Evolutionary conservation across 345 rosid species (phyloP).

Genomic region (Nephelium lappaceum): DNA sequence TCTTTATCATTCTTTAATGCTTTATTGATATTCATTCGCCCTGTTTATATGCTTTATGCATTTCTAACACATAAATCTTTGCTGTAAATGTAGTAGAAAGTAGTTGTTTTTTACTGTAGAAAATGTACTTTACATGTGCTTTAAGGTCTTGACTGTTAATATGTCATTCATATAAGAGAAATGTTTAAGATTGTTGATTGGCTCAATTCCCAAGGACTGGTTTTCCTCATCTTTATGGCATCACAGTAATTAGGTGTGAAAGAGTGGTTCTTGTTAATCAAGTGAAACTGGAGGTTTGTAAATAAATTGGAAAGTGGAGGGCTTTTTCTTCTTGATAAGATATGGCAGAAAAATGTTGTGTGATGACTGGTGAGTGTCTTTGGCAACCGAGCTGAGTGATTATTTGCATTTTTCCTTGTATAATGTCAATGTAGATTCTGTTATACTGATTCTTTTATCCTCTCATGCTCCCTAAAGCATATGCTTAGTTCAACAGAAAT

Average conservation of each 20-base stretch:
- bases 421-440: neutral
- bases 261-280: neutral
- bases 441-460: neutral
- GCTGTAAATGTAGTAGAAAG: neutral
- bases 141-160: neutral
- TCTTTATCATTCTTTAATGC: slow-evolving; percentile 10
- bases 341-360: neutral
- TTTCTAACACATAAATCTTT: neutral
- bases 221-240: neutral
- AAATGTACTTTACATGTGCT: neutral
- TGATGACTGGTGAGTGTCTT: neutral
- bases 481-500: neutral
- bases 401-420: neutral
- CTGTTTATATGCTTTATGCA: neutral
- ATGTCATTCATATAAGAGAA: neutral
- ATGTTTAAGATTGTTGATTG: neutral
- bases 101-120: neutral
- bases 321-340: neutral
- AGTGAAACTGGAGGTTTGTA: neutral
- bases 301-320: neutral
- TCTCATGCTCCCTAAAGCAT: neutral
- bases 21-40: neutral
- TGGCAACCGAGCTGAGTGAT: neutral
- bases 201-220: neutral
- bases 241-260: neutral